A percentile compares a stretch with the other conserved stretches of the same genome.
Conservation (phyloP, 495 filamentous ascomycete genomes). For the Hypoxylon subgilvum region DNA sequence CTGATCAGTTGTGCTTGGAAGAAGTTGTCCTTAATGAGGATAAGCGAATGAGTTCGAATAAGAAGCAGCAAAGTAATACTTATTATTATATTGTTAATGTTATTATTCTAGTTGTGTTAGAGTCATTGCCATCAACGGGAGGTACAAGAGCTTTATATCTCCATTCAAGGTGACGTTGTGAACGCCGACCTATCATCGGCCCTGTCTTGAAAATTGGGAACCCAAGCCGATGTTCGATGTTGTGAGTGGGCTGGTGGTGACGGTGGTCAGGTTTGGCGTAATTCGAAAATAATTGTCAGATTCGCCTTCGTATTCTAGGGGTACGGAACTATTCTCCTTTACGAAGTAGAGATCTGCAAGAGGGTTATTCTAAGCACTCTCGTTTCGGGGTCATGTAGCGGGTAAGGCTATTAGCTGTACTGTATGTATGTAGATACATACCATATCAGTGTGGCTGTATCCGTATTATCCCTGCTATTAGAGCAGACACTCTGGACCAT, state of each 20-base stretch:
- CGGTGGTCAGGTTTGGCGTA: not conserved
- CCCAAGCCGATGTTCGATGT: not conserved
- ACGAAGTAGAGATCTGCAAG: not conserved
- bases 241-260: not conserved
- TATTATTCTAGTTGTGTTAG: not conserved
- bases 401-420: not conserved
- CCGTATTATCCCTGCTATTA: too few species aligned
- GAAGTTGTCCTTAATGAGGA: not conserved
- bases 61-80: not conserved
- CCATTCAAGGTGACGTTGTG: not conserved
- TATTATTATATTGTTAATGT: too few species aligned
- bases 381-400: not conserved
- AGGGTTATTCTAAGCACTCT: not conserved
- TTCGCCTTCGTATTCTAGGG: conserved; percentile 15
- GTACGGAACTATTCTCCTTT: not conserved
- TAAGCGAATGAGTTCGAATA: not conserved
- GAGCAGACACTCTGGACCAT: too few species aligned
- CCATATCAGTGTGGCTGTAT: too few species aligned
- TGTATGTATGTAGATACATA: too few species aligned
- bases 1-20: not conserved
- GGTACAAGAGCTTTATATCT: not conserved
- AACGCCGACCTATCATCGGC: not conserved
- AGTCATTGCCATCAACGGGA: not conserved
- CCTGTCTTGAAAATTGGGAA: not conserved
- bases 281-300: conserved; percentile 6